A percentile compares a stretch with the other conserved stretches of the same genome.
Conservation (phyloP, 2,329 filamentous ascomycete genomes). For the Colletotrichum magnum region DNA sequence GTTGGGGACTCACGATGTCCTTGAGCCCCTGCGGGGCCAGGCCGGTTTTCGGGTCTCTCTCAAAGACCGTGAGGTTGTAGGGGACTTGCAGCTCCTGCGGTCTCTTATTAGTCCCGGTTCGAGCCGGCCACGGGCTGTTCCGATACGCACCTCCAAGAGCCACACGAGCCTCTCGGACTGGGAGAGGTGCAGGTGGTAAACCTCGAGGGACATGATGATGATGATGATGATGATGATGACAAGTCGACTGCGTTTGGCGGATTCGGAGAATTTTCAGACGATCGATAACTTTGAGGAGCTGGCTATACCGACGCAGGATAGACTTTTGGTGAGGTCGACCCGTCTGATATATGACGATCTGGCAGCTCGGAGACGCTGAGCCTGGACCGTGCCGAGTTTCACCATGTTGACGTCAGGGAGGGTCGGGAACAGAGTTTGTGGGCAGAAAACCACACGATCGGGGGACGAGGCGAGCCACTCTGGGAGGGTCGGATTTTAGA, state of each 20-base stretch:
- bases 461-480: not conserved
- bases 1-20: constrained; percentile 19
- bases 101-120: not conserved
- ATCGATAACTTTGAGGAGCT: not conserved
- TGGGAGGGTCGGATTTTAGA: constrained; percentile 8
- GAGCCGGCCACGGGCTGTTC: not conserved
- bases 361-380: not conserved
- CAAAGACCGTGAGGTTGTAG: constrained; percentile 36
- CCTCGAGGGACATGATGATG: constrained; percentile 38
- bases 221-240: not conserved
- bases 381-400: constrained; percentile 5
- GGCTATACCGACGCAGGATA: not conserved
- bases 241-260: not conserved
- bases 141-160: constrained; percentile 35
- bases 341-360: constrained; percentile 18
- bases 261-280: not conserved
- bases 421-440: constrained; percentile 9
- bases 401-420: constrained; percentile 34
- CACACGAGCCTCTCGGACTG: constrained; percentile 43
- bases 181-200: constrained; percentile 41
- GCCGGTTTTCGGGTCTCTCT: constrained; percentile 30
- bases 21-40: constrained; percentile 34
- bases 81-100: constrained; percentile 36
- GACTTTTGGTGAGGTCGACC: not conserved
- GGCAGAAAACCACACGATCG: not conserved